Evolutionary conservation across 2,329 filamentous ascomycete species (phyloP), one percentile per base, ranked within the genome.

Genomic region (Penicillium paneum): DNA sequence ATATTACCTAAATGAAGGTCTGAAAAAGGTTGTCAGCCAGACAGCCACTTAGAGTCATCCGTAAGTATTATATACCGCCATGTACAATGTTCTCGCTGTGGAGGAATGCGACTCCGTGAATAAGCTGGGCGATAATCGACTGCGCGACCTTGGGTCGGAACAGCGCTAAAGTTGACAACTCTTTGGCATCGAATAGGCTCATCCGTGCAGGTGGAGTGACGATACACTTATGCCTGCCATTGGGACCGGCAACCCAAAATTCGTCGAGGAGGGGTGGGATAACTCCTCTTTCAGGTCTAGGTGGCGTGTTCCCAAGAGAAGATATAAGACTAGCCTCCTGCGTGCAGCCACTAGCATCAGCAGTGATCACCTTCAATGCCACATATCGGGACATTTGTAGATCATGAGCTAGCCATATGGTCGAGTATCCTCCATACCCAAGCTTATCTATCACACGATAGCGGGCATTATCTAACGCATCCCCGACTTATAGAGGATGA

Each of bases 361-460:
- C 66, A 0, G 60, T 68, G 49, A 66, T 64, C 13, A 68, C 60
- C 56, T 75, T 75, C n/a, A 74, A 43, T 7, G 71, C 71, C 15
- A 73, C 69, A 56, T 71, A 72, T 52, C 39, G 58, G 0, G 51
- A 49, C 6, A 24, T 28, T 29, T 36, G 46, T 13, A 65, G 21
- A 35, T 73, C 71, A 1, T 50, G 56, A 31, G 71, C 69, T 19
- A 75, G 67, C 70, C 68, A 75, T 29, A 62, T 60, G 5, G 70
- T 74, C 5, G 71, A 74, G 53, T 61, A 62, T 38, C 40, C 46
- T 44, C 58, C 58, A 32, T 56, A 52, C 0, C 58, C 57, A 28
- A 63, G 54, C 28, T 64, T 63, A 15, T 58, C 19, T 51, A 58
- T 45, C 10, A 58, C 13, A 31, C 36, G 47, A 42, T 61, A 63